Evolutionary conservation across 2,329 filamentous ascomycete species (phyloP), one percentile per base, ranked within the genome.

Genomic region (Botryosphaeria agaves): DNA sequence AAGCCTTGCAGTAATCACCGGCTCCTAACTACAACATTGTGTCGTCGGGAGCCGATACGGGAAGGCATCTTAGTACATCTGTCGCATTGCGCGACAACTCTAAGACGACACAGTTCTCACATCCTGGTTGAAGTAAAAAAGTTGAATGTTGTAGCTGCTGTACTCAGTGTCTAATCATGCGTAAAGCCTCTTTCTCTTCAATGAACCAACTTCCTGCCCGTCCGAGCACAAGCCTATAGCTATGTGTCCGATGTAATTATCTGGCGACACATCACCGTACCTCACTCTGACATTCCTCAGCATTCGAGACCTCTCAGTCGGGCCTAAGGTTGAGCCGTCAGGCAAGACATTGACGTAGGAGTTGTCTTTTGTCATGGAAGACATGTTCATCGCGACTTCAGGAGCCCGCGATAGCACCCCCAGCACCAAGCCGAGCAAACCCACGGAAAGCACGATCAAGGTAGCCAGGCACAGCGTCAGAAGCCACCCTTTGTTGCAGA

Each of bases 281-380:
- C 32, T 36, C 14, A 45, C 36, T 34, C 28, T 38, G n/a, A 43
- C 24, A 28, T 41, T 26, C 25, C 35, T 35, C 30, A 44, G 19
- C 21, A 42, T 19, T 15, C 36, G 34, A 7, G 33, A 32, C 16
- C 44, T 18, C 9, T 41, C 36, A 11, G 41, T 27, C 2, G 39
- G 36, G 24, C 41, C 38, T 6, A 47, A 33, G 6, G 40, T 34
- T 18, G 36, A 36, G 17, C 39, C 41, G 4, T 36, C 39, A n/a
- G 31, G 24, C 3, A 38, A 40, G 7, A 42, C 18, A 15, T 36
- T 25, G 3, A 41, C 35, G 21, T 41, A 41, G 6, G 38, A 36
- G 26, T 43, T 43, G 30, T 45, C 43, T 17, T 41, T 32, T n/a
- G 38, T 43, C 21, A 44, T 19, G 3, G 33, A 33, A 7, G 36